Percentiles rank a stretch among this genome's conserved stretches.
Evolutionary conservation across 306 rosid genomes (phyloP).

Genomic region (Senna tora): DNA sequence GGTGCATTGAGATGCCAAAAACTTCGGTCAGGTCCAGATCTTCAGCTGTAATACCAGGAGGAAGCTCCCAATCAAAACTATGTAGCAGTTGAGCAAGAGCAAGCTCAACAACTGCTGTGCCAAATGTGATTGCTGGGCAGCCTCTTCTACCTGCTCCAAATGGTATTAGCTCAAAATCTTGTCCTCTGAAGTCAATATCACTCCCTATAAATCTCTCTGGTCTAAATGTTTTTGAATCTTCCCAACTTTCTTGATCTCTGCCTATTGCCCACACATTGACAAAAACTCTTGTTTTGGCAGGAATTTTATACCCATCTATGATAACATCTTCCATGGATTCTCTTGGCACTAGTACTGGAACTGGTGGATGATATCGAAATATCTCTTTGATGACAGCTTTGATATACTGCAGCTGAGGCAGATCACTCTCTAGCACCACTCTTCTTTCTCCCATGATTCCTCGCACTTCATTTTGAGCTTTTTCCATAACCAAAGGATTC

Average conservation of each 20-base stretch:
- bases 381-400: constrained; percentile 64
- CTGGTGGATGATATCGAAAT: constrained; percentile 65
- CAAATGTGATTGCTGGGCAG: constrained; percentile 59
- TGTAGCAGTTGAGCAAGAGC: constrained; percentile 73
- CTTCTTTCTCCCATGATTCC: constrained; percentile 51
- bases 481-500: constrained; percentile 56
- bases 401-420: constrained; percentile 55
- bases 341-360: constrained; percentile 69
- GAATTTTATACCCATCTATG: constrained; percentile 62
- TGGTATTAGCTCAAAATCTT: constrained; percentile 64
- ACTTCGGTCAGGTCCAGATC: constrained; percentile 63
- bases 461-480: constrained; percentile 66
- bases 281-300: constrained; percentile 61
- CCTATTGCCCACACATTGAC: constrained; percentile 75
- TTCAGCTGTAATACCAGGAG: constrained; percentile 48
- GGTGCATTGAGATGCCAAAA: constrained; percentile 73
- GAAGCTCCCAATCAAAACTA: constrained; percentile 74
- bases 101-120: constrained; percentile 53
- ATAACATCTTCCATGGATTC: constrained; percentile 67
- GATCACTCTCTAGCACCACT: constrained; percentile 54
- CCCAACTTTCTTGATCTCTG: constrained; percentile 66
- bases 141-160: constrained; percentile 78
- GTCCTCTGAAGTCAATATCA: constrained; percentile 61
- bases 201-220: constrained; percentile 68
- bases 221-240: constrained; percentile 52